Conservation (phyloP, 768 basidiomycete genomes). For the Pleurotus citrinopileatus region DNA sequence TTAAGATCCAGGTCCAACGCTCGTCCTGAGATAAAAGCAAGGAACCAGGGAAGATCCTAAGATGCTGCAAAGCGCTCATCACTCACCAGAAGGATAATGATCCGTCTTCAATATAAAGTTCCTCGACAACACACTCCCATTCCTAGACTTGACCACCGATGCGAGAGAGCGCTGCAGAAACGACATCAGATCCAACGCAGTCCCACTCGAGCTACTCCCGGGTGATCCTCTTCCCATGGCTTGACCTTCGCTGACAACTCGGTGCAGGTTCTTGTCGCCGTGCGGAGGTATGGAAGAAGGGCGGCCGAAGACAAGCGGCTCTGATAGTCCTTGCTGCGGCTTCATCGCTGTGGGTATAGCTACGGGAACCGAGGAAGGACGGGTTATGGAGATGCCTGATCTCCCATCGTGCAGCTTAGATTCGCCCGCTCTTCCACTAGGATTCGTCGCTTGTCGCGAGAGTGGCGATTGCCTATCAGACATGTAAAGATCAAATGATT, state of each 20-base stretch:
- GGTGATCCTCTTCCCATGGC: conserved; percentile 12
- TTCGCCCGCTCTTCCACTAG: too few relatives aligned
- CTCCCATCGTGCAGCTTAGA: too few relatives aligned
- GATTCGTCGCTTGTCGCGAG: too few relatives aligned
- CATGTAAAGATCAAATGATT: too few relatives aligned
- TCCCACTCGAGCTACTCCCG: conserved; percentile 12
- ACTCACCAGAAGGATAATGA: conserved; percentile 72
- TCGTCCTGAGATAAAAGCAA: conserved; percentile 50
- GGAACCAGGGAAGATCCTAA: too few relatives aligned
- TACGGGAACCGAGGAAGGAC: too few relatives aligned
- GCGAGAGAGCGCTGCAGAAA: conserved; percentile 64
- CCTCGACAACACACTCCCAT: conserved; percentile 79
- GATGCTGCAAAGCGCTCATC: background rate
- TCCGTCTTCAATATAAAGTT: conserved; percentile 97
- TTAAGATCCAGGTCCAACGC: conserved; percentile 90
- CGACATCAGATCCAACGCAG: conserved; percentile 57
- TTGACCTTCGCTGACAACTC: conserved; percentile 6
- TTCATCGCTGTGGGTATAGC: conserved; percentile 3
- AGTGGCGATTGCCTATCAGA: too few relatives aligned
- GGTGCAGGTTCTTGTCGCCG: background rate
- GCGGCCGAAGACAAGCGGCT: conserved; percentile 8
- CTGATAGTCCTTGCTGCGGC: background rate
- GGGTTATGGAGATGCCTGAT: background rate
- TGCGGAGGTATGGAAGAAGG: conserved; percentile 21
- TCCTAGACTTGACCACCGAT: conserved; percentile 78